Conservation (phyloP, 2,329 filamentous ascomycete genomes). For the Talaromyces albobiverticillius region DNA sequence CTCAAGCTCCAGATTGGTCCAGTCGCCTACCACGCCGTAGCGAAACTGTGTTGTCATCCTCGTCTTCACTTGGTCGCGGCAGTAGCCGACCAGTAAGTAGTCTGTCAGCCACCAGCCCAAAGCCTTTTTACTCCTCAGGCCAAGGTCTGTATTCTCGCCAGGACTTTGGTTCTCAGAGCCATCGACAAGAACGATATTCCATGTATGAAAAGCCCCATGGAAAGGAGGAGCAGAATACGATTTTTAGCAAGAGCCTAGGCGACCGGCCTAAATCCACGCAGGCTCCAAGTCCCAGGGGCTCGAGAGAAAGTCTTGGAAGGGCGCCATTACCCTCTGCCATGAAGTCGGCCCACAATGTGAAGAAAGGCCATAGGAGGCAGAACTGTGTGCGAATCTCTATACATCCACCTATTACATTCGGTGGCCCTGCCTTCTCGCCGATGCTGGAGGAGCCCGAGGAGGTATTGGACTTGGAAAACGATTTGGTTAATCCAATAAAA, state of each 20-base stretch:
- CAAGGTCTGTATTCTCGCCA: conserved; percentile 15
- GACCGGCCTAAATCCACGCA: conserved; percentile 11
- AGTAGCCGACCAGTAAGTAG: conserved; percentile 11
- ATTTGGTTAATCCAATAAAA: conserved; percentile 3
- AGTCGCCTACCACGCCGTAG: conserved; percentile 28
- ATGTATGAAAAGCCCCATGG: conserved; percentile 13
- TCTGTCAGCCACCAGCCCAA: conserved; percentile 9
- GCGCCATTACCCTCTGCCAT: conserved; percentile 29
- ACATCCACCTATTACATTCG: conserved; percentile 34
- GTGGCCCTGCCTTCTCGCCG: conserved; percentile 30
- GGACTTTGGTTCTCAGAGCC: conserved; percentile 13
- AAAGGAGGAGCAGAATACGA: conserved; percentile 6
- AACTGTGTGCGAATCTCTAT: conserved; percentile 44
- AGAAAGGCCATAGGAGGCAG: conserved; percentile 40
- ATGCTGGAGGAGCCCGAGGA: conserved; percentile 37
- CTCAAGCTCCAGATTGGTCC: conserved; percentile 23
- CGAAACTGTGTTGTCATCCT: conserved; percentile 26
- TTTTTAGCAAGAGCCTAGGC: conserved; percentile 14
- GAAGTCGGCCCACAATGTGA: conserved; percentile 30
- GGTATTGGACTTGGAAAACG: conserved; percentile 25
- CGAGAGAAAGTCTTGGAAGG: conserved; percentile 21
- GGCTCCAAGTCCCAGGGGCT: conserved; percentile 21
- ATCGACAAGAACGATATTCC: conserved; percentile 12
- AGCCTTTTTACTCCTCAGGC: conserved; percentile 4
- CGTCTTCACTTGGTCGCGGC: conserved; percentile 7